A percentile compares a stretch with the other conserved stretches of the same genome.
Evolutionary conservation across 805 yeast species (phyloP).

Genomic region (Hanseniaspora jakobsenii): DNA sequence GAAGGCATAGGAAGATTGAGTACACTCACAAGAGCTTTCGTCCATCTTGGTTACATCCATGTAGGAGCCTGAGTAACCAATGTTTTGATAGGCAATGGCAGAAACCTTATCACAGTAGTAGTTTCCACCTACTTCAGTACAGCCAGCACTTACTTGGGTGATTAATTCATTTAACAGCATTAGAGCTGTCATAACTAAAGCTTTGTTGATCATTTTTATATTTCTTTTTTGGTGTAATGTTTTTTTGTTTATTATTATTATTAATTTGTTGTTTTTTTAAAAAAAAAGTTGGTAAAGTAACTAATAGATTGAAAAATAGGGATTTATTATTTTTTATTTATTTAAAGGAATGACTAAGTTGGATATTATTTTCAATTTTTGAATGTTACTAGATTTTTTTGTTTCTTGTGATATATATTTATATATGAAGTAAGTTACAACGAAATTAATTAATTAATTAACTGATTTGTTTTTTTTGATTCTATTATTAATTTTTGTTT

Average conservation of each 20-base stretch:
- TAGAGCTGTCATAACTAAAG: slow-evolving; percentile 14
- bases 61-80: slow-evolving; percentile 82
- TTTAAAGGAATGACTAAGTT: slow-evolving; percentile 25
- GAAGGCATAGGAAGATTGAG: slow-evolving; percentile 45
- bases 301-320: background rate
- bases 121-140: slow-evolving; percentile 53
- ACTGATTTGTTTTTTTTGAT: too few species aligned
- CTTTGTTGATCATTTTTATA: background rate
- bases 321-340: background rate
- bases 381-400: background rate
- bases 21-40: slow-evolving; percentile 54
- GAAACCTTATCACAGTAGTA: slow-evolving; percentile 66
- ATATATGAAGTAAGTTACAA: too few species aligned
- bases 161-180: slow-evolving; percentile 24
- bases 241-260: background rate
- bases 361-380: slow-evolving; percentile 16
- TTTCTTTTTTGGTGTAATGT: background rate
- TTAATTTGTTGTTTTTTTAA: too few species aligned
- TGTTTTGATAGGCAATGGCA: slow-evolving; percentile 54
- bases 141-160: slow-evolving; percentile 29
- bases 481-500: too few species aligned
- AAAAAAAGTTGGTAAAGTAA: too few species aligned
- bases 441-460: too few species aligned
- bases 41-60: slow-evolving; percentile 71
- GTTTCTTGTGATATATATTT: too few species aligned